Base-by-base conservation (phyloP, 2,329 filamentous ascomycete species). In the Neocucurbitaria cava region DNA sequence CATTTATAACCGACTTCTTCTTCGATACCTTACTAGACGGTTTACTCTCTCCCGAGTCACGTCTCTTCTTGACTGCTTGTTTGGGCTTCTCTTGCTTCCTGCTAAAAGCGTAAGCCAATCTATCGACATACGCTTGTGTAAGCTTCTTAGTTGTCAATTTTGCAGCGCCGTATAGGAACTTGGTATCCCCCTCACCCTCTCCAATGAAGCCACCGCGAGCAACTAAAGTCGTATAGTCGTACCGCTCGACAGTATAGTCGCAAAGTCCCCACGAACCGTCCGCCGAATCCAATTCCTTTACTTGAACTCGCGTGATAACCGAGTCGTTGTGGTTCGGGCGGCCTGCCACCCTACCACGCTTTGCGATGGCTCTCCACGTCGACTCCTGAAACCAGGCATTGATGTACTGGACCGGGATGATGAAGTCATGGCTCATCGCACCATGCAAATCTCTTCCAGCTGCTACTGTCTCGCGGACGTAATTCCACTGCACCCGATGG, bases 371-470 rank as follows among this genome's bases (percentile, higher is more conserved):
- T 8, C 17, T 6, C 44, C 44, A 46, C 9, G 44, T 46, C 6
- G 31, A 36, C 21, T 46, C 44, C 15, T 8, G 20, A 26, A 46
- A 46, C 44, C 44, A 46, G 31, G 11, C 10, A 18, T 46, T 36
- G 18, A 38, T 46, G 21, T 46, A 46, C 40, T 43, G 23, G n/a
- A 43, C 40, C 23, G 40, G 40, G 7, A 43, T 17, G 26, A 43
- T 30, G 23, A 43, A 43, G 15, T 43, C 40, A 15, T 43, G 40
- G 21, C n/a, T 23, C n/a, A 43, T n/a, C 5, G 24, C 40, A 26
- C 4, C 6, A 15, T 43, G 40, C n/a, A 3, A 18, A 23, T 5
- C 4, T 17, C 18, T 9, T 13, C 40, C 40, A 26, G 18, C 36
- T 39, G 21, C 15, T 31, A 41, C 36, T 9, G 46, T 48, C 8